Conservation (phyloP, 1,284 basidiomycete species). For the Prillingera fragicola region DNA sequence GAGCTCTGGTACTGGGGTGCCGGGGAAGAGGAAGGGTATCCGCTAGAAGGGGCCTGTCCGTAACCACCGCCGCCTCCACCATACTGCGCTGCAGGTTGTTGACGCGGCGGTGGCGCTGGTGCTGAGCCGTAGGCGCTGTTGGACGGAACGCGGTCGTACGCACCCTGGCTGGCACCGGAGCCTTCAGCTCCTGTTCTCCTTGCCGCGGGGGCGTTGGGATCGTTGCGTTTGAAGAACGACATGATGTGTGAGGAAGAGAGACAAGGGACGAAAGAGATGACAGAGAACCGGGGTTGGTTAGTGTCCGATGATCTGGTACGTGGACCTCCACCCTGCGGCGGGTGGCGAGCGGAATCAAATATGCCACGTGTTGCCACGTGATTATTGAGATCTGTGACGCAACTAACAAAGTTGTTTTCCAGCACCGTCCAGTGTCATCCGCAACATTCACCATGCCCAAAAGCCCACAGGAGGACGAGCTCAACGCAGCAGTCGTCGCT, state of each 20-base stretch:
- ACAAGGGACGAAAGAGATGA: not conserved
- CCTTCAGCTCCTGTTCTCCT: constrained; percentile 20
- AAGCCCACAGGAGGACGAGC: constrained; percentile 49
- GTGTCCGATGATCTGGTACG: no score
- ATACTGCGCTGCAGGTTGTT: constrained; percentile 22
- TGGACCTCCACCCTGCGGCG: constrained; percentile 3
- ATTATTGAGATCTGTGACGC: no score
- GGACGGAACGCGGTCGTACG: constrained; percentile 40
- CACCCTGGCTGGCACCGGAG: constrained; percentile 10
- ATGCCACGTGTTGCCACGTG: no score
- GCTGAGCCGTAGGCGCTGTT: constrained; percentile 17
- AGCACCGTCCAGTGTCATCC: not conserved
- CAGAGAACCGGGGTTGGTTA: no score
- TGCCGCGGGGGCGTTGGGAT: constrained; percentile 37
- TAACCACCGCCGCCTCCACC: not conserved
- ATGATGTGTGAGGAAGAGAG: constrained; percentile 19
- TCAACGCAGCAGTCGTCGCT: constrained; percentile 47
- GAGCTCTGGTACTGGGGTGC: no score
- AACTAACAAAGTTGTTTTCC: no score
- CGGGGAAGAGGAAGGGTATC: no score
- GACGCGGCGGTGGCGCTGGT: constrained; percentile 12
- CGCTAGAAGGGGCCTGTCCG: constrained; percentile 5
- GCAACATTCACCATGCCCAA: not conserved
- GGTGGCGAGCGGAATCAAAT: constrained; percentile 2
- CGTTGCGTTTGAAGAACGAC: constrained; percentile 48